These are phyloP conservation scores for Oryza officinalis DNA, from an alignment of 176 grass and related monocot genomes.

Conservation along the genomic window DNA sequence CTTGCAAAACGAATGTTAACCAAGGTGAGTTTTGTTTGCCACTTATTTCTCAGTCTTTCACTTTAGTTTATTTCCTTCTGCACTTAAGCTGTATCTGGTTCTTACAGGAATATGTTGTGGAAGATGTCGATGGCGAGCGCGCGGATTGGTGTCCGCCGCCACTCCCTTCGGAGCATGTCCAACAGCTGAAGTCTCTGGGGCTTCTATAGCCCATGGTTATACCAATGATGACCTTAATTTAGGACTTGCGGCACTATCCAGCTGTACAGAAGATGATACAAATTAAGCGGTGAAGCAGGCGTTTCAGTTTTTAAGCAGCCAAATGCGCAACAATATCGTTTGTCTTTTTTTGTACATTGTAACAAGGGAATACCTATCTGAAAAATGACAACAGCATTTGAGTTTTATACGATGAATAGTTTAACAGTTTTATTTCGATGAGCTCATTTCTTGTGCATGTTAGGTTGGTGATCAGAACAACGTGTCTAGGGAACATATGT, in stretches of 20 bases:
- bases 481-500: neutral
- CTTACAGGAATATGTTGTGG: constrained; percentile 84
- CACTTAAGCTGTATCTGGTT: neutral
- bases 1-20: constrained; percentile 91
- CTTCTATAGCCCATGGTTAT: constrained; percentile 53
- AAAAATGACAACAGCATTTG: neutral
- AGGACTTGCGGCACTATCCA: constrained; percentile 27
- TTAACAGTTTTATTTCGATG: neutral
- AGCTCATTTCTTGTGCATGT: neutral
- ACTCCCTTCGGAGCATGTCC: constrained; percentile 67
- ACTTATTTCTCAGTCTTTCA: neutral
- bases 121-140: constrained; percentile 71
- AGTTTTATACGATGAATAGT: constrained; percentile 40
- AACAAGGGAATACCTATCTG: neutral
- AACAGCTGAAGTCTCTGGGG: constrained; percentile 81
- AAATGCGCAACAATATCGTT: constrained; percentile 16
- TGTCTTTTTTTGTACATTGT: constrained; percentile 52
- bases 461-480: neutral
- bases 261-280: constrained; percentile 53
- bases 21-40: constrained; percentile 39
- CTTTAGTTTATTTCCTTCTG: neutral
- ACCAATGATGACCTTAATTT: constrained; percentile 26
- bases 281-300: neutral
- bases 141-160: constrained; percentile 75
- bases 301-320: neutral